Base-by-base conservation (phyloP, 306 rosid genomes). In the Betula pendula region DNA sequence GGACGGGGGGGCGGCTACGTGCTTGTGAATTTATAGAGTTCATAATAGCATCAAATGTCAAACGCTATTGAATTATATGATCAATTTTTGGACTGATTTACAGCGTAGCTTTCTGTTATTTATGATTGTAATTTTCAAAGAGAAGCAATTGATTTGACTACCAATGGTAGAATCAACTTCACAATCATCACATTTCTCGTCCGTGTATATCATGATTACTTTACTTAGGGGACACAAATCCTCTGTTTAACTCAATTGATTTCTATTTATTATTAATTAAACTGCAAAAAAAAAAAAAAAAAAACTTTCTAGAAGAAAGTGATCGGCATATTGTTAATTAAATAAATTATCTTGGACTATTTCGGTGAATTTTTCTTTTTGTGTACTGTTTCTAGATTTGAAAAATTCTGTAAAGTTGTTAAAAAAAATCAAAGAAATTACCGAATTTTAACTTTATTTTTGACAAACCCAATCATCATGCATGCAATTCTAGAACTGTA, bases 261-360 rank as follows among this genome's bases (percentile, higher is more conserved):
- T 66, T 4, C 15, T 6, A 44, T 35, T 31, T 33, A 29, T 42
- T 44, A 17, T 33, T 47, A 53, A 17, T 44, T 47, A 3, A 3
- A 16, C 47, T 25, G n/a, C 33, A 0, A 8, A 58, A 12, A n/a
- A n/a, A n/a, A n/a, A n/a, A n/a, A n/a, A n/a, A n/a, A n/a, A n/a
- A n/a, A n/a, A n/a, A n/a, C n/a, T n/a, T n/a, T 89, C 85, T 86
- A 84, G 90, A 84, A 86, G 71, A 24, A 44, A 25, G 45, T 38
- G n/a, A 76, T n/a, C n/a, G n/a, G 80, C 66, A 71, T 55, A 72
- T 62, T 62, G 63, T 68, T 20, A 24, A 19, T 19, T 25, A 22
- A 56, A 25, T 56, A 5, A 16, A 6, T 38, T 4, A 38, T 38
- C 45, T 35, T 35, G 48, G 43, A 7, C 6, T n/a, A 66, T 16